These are phyloP conservation scores for Emydomyces testavorans DNA, from an alignment of 2,329 filamentous ascomycete genomes.

Conservation along the genomic window DNA sequence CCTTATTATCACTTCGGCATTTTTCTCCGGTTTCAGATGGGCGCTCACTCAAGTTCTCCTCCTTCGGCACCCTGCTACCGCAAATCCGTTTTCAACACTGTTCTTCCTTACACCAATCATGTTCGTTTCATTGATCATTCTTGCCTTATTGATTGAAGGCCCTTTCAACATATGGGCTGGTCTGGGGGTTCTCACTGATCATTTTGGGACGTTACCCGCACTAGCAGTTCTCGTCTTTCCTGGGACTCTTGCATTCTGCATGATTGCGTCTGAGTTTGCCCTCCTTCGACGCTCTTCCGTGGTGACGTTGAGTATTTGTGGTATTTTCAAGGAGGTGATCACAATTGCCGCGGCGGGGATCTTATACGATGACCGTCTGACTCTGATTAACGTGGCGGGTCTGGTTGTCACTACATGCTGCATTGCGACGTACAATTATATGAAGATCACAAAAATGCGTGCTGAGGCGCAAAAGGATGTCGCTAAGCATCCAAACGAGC, in stretches of 20 bases:
- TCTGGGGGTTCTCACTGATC: slow-evolving; percentile 49
- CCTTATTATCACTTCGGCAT: slow-evolving; percentile 83
- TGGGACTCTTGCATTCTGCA: slow-evolving; percentile 80
- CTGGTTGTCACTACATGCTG: slow-evolving; percentile 78
- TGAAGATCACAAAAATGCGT: slow-evolving; percentile 86
- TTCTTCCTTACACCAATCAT: slow-evolving; percentile 97
- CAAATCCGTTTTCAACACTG: slow-evolving; percentile 92
- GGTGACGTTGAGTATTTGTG: slow-evolving; percentile 89
- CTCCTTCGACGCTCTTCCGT: slow-evolving; percentile 89
- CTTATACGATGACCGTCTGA: slow-evolving; percentile 80
- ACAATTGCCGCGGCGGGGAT: slow-evolving; percentile 82
- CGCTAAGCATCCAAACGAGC: slow-evolving; percentile 18
- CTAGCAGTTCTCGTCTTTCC: slow-evolving; percentile 75
- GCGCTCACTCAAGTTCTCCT: slow-evolving; percentile 95
- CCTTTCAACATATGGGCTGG: slow-evolving; percentile 56
- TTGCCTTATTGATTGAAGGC: slow-evolving; percentile 80
- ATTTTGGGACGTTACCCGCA: slow-evolving; percentile 56
- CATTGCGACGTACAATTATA: slow-evolving; percentile 83
- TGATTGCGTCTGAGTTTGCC: slow-evolving; percentile 94
- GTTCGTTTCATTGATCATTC: slow-evolving; percentile 69
- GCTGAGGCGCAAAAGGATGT: slow-evolving; percentile 50
- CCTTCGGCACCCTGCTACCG: slow-evolving; percentile 83
- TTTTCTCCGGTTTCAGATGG: slow-evolving; percentile 96
- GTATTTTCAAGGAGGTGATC: slow-evolving; percentile 97
- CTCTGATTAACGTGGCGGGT: slow-evolving; percentile 74